Conservation (phyloP, 805 yeast genomes). For the Candida ponderosae region DNA sequence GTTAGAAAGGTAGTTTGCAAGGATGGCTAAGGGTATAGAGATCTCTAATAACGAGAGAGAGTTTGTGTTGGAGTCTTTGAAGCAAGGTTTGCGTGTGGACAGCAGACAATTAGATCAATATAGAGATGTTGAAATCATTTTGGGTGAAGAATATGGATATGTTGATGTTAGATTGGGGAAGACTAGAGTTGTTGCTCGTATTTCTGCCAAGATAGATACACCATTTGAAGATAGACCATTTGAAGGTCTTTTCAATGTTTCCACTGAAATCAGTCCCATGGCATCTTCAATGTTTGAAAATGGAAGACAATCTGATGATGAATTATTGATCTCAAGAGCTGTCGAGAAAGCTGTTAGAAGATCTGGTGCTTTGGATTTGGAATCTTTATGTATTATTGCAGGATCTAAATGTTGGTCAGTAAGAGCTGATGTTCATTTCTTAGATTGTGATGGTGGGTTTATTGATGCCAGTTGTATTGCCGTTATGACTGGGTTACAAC, state of each 20-base stretch:
- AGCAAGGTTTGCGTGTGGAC: slow-evolving; percentile 56
- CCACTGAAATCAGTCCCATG: slow-evolving; percentile 85
- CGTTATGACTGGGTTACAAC: slow-evolving; percentile 78
- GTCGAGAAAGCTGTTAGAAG: slow-evolving; percentile 89
- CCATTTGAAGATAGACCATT: slow-evolving; percentile 91
- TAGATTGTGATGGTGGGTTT: slow-evolving; percentile 89
- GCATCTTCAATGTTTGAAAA: slow-evolving; percentile 81
- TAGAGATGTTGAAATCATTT: slow-evolving; percentile 54
- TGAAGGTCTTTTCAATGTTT: slow-evolving; percentile 81
- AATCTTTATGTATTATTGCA: slow-evolving; percentile 82
- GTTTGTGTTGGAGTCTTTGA: slow-evolving; percentile 57
- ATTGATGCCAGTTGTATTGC: slow-evolving; percentile 89
- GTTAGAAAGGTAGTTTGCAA: not conserved
- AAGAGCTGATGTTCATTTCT: slow-evolving; percentile 82
- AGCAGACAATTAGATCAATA: slow-evolving; percentile 58
- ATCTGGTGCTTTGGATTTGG: slow-evolving; percentile 86
- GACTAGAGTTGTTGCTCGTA: slow-evolving; percentile 63
- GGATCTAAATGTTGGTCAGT: slow-evolving; percentile 89
- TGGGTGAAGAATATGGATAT: slow-evolving; percentile 72
- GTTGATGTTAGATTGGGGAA: slow-evolving; percentile 73
- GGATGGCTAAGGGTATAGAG: slow-evolving; percentile 58
- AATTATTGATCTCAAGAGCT: slow-evolving; percentile 69
- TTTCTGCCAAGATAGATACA: slow-evolving; percentile 65
- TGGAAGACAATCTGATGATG: slow-evolving; percentile 65
- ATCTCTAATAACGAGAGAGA: slow-evolving; percentile 55